Percentiles rank a stretch among this genome's conserved stretches.
Conservation (phyloP, 306 rosid species). For the Vigna angularis region DNA sequence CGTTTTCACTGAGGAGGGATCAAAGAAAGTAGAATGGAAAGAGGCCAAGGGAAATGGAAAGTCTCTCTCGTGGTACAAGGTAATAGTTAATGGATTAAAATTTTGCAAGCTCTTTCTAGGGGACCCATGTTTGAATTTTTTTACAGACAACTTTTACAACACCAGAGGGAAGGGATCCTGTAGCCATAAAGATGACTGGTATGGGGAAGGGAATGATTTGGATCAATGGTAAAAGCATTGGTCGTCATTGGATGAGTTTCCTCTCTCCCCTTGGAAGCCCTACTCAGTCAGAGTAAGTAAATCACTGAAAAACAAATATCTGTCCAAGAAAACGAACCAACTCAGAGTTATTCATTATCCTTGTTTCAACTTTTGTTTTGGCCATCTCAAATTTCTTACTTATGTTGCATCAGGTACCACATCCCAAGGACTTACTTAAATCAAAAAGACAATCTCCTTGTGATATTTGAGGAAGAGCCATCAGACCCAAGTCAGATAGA, state of each 20-base stretch:
- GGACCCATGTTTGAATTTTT: slow-evolving; percentile 15
- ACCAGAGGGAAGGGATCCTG: slow-evolving; percentile 75
- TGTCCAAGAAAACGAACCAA: not conserved
- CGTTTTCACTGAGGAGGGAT: slow-evolving; percentile 66
- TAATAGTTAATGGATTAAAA: slow-evolving; percentile 42
- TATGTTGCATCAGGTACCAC: slow-evolving; percentile 70
- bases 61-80: slow-evolving; percentile 88
- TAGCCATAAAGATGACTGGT: slow-evolving; percentile 70
- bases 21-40: slow-evolving; percentile 71
- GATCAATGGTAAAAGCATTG: slow-evolving; percentile 78
- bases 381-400: slow-evolving; percentile 2
- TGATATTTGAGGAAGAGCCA: slow-evolving; percentile 75
- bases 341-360: too few species aligned
- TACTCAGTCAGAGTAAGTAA: slow-evolving; percentile 80
- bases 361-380: too few species aligned
- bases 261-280: slow-evolving; percentile 71
- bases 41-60: slow-evolving; percentile 38
- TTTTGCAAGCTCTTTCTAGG: not conserved
- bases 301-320: not conserved
- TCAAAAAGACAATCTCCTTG: slow-evolving; percentile 61
- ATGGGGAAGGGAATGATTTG: slow-evolving; percentile 94
- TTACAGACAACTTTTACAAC: slow-evolving; percentile 69
- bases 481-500: slow-evolving; percentile 52
- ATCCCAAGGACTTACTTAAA: slow-evolving; percentile 77
- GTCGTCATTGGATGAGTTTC: slow-evolving; percentile 84